Evolutionary conservation across 2,329 filamentous ascomycete species (phyloP).

Genomic region (Aspergillus cejpii): DNA sequence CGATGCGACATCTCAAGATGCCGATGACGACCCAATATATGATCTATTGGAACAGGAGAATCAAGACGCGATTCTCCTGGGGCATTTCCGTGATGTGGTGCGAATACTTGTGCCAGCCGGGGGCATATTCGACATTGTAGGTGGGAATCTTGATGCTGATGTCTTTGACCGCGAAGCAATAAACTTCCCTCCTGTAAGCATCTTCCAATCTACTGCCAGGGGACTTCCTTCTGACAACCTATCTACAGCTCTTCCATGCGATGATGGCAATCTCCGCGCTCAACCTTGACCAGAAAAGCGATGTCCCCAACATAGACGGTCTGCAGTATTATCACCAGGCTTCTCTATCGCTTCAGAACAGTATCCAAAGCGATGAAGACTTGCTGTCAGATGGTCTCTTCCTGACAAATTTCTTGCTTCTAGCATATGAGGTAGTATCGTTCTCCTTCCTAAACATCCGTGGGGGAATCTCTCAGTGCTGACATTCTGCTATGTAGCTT

Average conservation of each 20-base stretch:
- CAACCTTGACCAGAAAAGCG: constrained; percentile 45
- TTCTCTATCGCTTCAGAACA: constrained; percentile 44
- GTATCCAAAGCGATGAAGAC: constrained; percentile 43
- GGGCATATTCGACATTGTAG: constrained; percentile 15
- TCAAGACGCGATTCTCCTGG: constrained; percentile 32
- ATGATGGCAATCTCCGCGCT: constrained; percentile 54
- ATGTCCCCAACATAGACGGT: constrained; percentile 44
- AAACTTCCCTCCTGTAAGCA: constrained; percentile 47
- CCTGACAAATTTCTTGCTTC: constrained; percentile 51
- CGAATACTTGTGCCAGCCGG: constrained; percentile 34
- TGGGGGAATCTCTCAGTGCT: too few species aligned
- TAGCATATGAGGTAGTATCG: constrained; percentile 48
- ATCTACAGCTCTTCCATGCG: constrained; percentile 48
- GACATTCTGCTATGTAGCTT: constrained; percentile 32
- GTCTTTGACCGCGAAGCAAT: constrained; percentile 45
- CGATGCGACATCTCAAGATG: constrained; percentile 19
- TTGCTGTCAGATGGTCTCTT: constrained; percentile 52
- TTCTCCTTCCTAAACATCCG: constrained; percentile 5
- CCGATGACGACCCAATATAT: constrained; percentile 15
- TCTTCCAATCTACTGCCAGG: constrained; percentile 3
- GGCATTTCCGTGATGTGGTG: constrained; percentile 38
- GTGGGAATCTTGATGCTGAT: constrained; percentile 32
- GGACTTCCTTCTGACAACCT: constrained; percentile 2
- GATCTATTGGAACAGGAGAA: constrained; percentile 15
- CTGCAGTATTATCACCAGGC: constrained; percentile 52